A percentile compares a stretch with the other conserved stretches of the same genome.
These are phyloP conservation scores for Puccinellia tenuiflora DNA, from an alignment of 176 grass and related monocot species.

Conservation along the genomic window DNA sequence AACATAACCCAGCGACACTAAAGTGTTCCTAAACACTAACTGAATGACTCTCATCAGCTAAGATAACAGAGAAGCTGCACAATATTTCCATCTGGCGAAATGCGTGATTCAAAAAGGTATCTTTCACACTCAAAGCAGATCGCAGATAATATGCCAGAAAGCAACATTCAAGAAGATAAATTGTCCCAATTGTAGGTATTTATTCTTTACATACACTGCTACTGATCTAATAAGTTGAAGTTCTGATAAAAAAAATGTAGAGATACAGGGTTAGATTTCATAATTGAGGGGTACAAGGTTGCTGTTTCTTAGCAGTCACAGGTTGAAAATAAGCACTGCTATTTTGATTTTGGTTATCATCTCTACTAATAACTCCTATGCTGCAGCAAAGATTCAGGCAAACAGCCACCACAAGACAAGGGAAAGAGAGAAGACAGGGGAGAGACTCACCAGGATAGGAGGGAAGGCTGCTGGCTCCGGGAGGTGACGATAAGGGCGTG, in stretches of 20 bases:
- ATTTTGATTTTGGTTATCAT: not conserved
- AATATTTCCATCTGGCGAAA: conserved; percentile 2
- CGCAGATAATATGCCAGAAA: conserved; percentile 37
- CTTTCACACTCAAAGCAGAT: conserved; percentile 30
- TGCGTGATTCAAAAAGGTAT: conserved; percentile 17
- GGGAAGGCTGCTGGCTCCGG: no score
- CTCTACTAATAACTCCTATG: conserved; percentile 33
- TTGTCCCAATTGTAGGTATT: conserved; percentile 15
- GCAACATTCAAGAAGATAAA: conserved; percentile 19
- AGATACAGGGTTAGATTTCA: not conserved
- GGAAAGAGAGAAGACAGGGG: no score
- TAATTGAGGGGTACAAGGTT: not conserved
- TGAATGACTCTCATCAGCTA: not conserved
- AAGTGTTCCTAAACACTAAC: conserved; percentile 6
- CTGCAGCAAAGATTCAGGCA: no score
- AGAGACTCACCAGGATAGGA: no score
- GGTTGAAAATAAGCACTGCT: conserved; percentile 18
- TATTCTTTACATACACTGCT: conserved; percentile 12
- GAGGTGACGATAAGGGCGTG: no score
- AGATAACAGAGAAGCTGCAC: not conserved
- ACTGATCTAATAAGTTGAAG: conserved; percentile 22
- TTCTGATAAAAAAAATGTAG: not conserved
- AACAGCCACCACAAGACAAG: no score
- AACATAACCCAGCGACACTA: not conserved
- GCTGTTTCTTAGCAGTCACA: not conserved